Evolutionary conservation across 352 stramenopile species (phyloP), one percentile per base, ranked within the genome.

Genomic region (Pythium diclinum): DNA sequence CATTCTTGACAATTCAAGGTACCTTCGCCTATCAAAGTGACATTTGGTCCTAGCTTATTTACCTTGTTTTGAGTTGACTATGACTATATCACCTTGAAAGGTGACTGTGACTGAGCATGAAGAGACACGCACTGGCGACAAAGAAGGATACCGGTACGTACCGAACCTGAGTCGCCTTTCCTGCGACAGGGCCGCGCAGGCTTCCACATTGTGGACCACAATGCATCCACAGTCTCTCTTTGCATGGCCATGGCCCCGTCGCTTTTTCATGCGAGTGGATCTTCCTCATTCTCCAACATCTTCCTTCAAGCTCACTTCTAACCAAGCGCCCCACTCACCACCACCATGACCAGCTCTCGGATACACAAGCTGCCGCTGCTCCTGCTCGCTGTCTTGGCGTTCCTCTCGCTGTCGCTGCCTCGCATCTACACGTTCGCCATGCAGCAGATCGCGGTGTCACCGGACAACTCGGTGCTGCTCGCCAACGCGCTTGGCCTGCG

Each of bases 401-500:
- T 53, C 10, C 46, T 53, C n/a, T 25, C 46, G 46, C 46, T 53
- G 13, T 7, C n/a, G 19, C n/a, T 32, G 19, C 46, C 40, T 8
- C 40, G 40, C 14, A 47, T 53, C 46, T 53, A 3, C 19, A 14
- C 19, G n/a, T 14, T 32, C 19, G 46, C n/a, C 3, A 28, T 53
- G 46, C 46, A 53, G 17, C 10, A 30, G 19, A 10, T 9, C 3
- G 6, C 46, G 14, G 28, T 56, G 1, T 42, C 49, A 4, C 11
- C 56, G 34, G 56, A 61, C 36, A 61, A 61, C 56, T 53, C 56
- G 36, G 56, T 53, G 14, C 36, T 61, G 36, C 56, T 61, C 23
- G 56, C 56, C 3, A 61, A 61, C 21, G 56, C 40, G 16, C 38
- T 61, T 21, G 56, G 56, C 8, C 6, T 52, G n/a, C 21, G 21